A percentile compares a stretch with the other conserved stretches of the same genome.
Conservation (phyloP, 2,329 filamentous ascomycete genomes). For the Monosporascus sp. region DNA sequence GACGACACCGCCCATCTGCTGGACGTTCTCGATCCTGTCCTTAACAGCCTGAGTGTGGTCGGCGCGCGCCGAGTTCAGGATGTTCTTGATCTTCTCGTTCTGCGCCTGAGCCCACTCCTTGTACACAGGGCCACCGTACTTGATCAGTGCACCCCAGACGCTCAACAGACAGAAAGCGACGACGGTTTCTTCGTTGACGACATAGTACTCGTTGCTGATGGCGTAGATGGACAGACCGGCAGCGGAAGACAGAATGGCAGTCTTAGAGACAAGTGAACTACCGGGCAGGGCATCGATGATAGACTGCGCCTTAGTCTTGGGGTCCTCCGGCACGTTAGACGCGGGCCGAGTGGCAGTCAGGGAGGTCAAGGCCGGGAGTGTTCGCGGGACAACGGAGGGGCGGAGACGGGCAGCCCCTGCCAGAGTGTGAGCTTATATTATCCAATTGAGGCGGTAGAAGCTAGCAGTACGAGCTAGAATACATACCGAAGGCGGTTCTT, state of each 20-base stretch:
- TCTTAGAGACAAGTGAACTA: constrained; percentile 89
- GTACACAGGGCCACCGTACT: constrained; percentile 90
- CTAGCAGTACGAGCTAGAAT: constrained; percentile 11
- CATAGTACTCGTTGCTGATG: constrained; percentile 99
- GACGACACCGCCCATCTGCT: constrained; percentile 91
- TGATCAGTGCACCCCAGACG: constrained; percentile 88
- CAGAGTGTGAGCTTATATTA: constrained; percentile 7
- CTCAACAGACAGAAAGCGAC: constrained; percentile 87
- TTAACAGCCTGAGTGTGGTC: constrained; percentile 96
- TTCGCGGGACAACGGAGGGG: constrained; percentile 69
- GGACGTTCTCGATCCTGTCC: constrained; percentile 86
- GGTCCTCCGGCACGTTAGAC: constrained; percentile 75
- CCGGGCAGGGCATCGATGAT: constrained; percentile 91
- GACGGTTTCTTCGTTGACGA: constrained; percentile 98
- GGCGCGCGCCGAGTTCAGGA: constrained; percentile 87
- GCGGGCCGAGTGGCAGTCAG: constrained; percentile 62
- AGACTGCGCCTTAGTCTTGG: constrained; percentile 94
- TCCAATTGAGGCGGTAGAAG: constrained; percentile 31
- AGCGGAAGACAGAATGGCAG: constrained; percentile 88
- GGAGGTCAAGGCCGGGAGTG: constrained; percentile 67
- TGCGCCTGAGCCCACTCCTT: constrained; percentile 85
- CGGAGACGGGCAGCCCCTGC: constrained; percentile 87
- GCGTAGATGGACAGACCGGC: constrained; percentile 89
- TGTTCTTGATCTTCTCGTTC: constrained; percentile 86
- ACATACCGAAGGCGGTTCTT: constrained; percentile 91